These are phyloP conservation scores for Sclerotinia borealis DNA, from an alignment of 2,329 filamentous ascomycete species.

Conservation along the genomic window DNA sequence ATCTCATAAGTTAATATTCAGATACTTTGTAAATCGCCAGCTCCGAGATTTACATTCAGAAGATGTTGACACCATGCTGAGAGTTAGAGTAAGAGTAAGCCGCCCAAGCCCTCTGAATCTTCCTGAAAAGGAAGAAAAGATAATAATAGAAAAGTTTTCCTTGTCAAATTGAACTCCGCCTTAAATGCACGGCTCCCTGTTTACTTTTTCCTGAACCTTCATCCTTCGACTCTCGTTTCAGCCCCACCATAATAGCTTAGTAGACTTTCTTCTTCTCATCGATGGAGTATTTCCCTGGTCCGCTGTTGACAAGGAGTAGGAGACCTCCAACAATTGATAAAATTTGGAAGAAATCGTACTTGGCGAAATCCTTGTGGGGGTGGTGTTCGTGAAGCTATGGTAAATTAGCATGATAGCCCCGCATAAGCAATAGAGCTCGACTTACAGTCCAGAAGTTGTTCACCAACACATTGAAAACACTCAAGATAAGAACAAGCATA, in stretches of 20 bases:
- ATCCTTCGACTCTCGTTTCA: slow-evolving; percentile 17
- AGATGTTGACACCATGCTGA: slow-evolving; percentile 12
- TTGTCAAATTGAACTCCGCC: slow-evolving; percentile 12
- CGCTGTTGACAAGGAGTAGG: slow-evolving; percentile 95
- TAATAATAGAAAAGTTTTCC: background rate
- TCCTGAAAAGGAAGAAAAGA: background rate
- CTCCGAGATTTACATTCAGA: slow-evolving; percentile 15
- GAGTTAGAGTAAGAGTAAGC: slow-evolving; percentile 8
- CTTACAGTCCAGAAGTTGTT: slow-evolving; percentile 99
- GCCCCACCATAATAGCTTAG: slow-evolving; percentile 39
- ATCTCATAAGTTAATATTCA: background rate
- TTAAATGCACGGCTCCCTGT: slow-evolving; percentile 12
- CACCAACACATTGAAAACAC: slow-evolving; percentile 92
- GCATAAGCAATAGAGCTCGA: slow-evolving; percentile 21
- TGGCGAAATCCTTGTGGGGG: slow-evolving; percentile 99
- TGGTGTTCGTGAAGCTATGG: slow-evolving; percentile 87
- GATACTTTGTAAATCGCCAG: slow-evolving; percentile 1
- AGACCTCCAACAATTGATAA: slow-evolving; percentile 96
- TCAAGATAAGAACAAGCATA: slow-evolving; percentile 88
- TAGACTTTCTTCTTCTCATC: slow-evolving; percentile 99
- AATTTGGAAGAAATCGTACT: slow-evolving; percentile 99
- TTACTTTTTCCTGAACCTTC: slow-evolving; percentile 19
- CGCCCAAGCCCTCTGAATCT: background rate
- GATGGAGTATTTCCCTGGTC: slow-evolving; percentile 93
- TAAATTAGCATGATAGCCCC: slow-evolving; percentile 23